phyloP scores from a whole-genome alignment of 345 rosid species.

The Pseudoturritis turrita region DNA sequence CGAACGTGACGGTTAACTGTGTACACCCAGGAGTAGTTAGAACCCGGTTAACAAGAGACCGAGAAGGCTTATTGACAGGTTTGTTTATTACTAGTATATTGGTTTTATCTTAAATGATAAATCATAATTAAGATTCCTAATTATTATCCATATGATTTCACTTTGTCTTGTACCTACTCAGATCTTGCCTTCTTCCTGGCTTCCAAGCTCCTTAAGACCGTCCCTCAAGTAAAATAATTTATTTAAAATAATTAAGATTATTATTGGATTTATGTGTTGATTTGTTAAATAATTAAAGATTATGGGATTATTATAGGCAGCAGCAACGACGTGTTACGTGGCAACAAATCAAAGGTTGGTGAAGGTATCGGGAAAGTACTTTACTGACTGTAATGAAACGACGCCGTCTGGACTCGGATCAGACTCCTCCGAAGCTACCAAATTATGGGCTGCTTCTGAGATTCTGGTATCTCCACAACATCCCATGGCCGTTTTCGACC shows the following conservation, averaged over 20 bases:
- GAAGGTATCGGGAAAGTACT: constrained; percentile 69
- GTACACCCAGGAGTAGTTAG: constrained; percentile 94
- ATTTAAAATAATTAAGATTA: not conserved
- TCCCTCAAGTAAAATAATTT: constrained; percentile 62
- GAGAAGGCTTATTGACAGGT: constrained; percentile 90
- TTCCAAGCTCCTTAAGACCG: constrained; percentile 80
- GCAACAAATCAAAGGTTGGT: constrained; percentile 60
- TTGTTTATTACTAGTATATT: not conserved
- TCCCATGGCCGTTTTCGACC: constrained; percentile 45
- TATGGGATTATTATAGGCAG: constrained; percentile 49
- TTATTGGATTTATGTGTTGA: constrained; percentile 10
- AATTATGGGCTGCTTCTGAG: constrained; percentile 83
- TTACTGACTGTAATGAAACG: constrained; percentile 87
- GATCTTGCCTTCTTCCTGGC: constrained; percentile 80
- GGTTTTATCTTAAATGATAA: not conserved
- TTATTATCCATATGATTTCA: not conserved
- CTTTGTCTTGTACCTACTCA: constrained; percentile 33
- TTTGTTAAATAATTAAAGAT: too few species aligned
- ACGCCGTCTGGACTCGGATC: constrained; percentile 66
- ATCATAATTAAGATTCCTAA: constrained; percentile 3
- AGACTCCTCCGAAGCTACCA: constrained; percentile 60
- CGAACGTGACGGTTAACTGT: constrained; percentile 82
- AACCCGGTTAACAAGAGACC: constrained; percentile 87
- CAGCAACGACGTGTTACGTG: constrained; percentile 91
- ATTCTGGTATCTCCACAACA: constrained; percentile 59